Base-by-base conservation (phyloP, 331 rosid species). In the Malus hybrid region DNA sequence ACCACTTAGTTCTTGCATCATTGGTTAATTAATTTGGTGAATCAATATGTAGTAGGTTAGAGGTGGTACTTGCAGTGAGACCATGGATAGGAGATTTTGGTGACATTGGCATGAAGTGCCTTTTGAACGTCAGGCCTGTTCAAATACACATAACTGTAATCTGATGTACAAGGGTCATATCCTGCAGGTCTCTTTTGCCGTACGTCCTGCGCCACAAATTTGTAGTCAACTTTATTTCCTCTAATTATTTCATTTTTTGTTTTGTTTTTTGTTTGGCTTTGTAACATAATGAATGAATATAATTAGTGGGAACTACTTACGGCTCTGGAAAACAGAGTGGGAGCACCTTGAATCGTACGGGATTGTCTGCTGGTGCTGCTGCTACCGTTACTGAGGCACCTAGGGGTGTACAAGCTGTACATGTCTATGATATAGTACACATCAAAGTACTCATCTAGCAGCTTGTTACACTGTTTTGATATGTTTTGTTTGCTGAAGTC, bases 81-180 rank as follows among this genome's bases (percentile, higher is more conserved):
- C 98, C 98, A 93, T 16, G 86, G 85, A 79, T 91, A 91, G 18
- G 97, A 76, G 75, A 93, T 85, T 31, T 83, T 85, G 14, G 98
- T 86, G 80, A 85, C 78, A 78, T 93, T 93, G 82, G 98, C 98
- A 81, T 93, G 98, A 67, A 93, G 27, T 57, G 97, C 98, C 69
- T 82, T 73, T 59, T 93, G 98, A 22, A 93, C 98, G 15, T 89
- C 88, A 6, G 92, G 90, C 69, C 82, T 82, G 27, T 93, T 93
- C 9, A 90, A 65, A 76, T 93, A 93, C 14, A 2, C 27, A 18
- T 33, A 79, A 0, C 95, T 82, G 50, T 93, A 88, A 73, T 85
- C 85, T 9, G 95, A 78, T 65, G 88, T 80, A 67, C 98, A 93
- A 6, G 98, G 98, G 79, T 93, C 97, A 54, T 89, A 93, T 15